These are phyloP conservation scores for Talaromyces wortmannii DNA, from an alignment of 495 filamentous ascomycete species.

Conservation along the genomic window DNA sequence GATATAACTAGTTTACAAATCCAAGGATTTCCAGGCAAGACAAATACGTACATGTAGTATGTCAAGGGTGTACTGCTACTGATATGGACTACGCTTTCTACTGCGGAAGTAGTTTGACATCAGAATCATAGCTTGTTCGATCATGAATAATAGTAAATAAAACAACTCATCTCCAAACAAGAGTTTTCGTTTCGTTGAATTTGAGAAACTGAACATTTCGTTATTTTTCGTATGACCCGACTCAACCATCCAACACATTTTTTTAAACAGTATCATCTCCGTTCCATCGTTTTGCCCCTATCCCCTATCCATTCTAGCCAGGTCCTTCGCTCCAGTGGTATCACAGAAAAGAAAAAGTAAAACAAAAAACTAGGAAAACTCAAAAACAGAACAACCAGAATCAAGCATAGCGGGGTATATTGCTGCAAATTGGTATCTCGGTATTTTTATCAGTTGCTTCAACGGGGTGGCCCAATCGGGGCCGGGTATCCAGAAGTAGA, in stretches of 20 bases:
- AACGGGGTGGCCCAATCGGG: constrained; percentile 81
- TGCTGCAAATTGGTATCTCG: constrained; percentile 52
- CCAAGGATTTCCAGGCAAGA: no score
- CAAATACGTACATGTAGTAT: no score
- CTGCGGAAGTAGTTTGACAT: no score
- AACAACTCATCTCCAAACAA: no score
- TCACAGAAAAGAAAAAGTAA: constrained; percentile 23
- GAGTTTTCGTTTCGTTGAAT: no score
- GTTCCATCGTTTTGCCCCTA: background rate
- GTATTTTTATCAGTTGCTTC: constrained; percentile 5
- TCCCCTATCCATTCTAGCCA: background rate
- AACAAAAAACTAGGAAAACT: constrained; percentile 14
- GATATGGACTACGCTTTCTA: no score
- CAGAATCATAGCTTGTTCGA: no score
- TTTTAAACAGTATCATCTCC: background rate
- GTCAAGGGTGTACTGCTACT: no score
- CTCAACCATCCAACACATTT: background rate
- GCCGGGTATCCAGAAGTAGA: constrained; percentile 92
- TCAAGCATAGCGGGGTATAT: constrained; percentile 52
- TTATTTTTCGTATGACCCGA: background rate
- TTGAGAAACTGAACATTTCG: no score
- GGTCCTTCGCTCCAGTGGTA: constrained; percentile 25
- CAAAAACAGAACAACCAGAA: constrained; percentile 17
- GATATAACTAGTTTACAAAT: no score
- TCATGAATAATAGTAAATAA: no score